phyloP scores from a whole-genome alignment of 495 filamentous ascomycete species.

The Penicillium waksmanii region DNA sequence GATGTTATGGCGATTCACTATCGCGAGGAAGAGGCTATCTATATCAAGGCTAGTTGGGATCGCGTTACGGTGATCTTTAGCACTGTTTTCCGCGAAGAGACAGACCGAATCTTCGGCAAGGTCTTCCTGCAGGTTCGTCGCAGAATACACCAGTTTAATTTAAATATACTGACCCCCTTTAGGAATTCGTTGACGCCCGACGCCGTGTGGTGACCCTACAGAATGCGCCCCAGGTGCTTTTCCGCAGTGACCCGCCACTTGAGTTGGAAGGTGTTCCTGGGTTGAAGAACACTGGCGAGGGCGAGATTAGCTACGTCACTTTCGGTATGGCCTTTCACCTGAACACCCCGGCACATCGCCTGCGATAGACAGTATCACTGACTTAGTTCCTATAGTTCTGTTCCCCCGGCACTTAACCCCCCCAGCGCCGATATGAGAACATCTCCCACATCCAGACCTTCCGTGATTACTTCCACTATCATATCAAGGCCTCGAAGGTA shows the following conservation, averaged over 20 bases:
- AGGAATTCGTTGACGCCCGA: constrained; percentile 96
- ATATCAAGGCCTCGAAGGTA: constrained; percentile 98
- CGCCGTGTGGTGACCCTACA: constrained; percentile 81
- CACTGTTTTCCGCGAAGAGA: constrained; percentile 96
- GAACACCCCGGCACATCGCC: background rate
- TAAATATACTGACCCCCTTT: constrained; percentile 3
- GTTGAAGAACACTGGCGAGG: constrained; percentile 67
- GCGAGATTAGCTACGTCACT: constrained; percentile 94
- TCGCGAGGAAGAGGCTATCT: constrained; percentile 98
- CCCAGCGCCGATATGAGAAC: constrained; percentile 85
- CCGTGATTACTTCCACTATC: constrained; percentile 99
- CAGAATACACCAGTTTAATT: background rate
- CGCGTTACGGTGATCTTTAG: constrained; percentile 99
- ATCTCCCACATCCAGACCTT: constrained; percentile 99
- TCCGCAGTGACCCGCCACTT: constrained; percentile 90
- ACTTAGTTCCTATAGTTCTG: constrained; percentile 64
- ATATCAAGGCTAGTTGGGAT: constrained; percentile 95
- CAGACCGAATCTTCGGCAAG: constrained; percentile 94
- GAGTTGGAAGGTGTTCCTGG: constrained; percentile 88
- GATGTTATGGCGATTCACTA: constrained; percentile 97
- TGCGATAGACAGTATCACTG: constrained; percentile 7
- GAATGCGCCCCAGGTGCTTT: constrained; percentile 98
- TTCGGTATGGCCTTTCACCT: constrained; percentile 67
- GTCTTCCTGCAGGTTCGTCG: constrained; percentile 72
- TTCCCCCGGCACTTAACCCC: constrained; percentile 93